These are phyloP conservation scores for Lipomyces sp. DNA, from an alignment of 805 yeast species.

Conservation along the genomic window DNA sequence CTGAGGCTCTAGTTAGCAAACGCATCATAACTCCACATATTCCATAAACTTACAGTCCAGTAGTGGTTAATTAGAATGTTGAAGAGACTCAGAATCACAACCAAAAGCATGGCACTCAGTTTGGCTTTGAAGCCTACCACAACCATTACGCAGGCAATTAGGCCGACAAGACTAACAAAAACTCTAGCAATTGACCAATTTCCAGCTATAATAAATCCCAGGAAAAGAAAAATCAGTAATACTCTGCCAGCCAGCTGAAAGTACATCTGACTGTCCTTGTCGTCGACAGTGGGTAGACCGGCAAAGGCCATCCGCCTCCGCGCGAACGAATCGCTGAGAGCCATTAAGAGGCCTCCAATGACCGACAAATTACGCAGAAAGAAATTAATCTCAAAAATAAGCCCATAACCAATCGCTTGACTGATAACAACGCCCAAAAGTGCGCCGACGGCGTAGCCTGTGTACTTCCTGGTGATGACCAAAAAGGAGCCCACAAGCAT, in stretches of 20 bases:
- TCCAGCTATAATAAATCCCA: constrained; percentile 80
- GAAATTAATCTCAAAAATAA: constrained; percentile 78
- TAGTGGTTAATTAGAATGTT: constrained; percentile 82
- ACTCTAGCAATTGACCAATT: constrained; percentile 71
- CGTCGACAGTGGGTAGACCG: constrained; percentile 34
- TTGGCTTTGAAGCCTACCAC: constrained; percentile 93
- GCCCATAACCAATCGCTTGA: constrained; percentile 89
- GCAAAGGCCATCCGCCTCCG: constrained; percentile 56
- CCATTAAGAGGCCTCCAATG: constrained; percentile 88
- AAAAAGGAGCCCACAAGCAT: constrained; percentile 77
- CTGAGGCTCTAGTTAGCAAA: constrained; percentile 9
- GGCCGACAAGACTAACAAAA: constrained; percentile 69
- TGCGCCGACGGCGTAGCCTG: constrained; percentile 70
- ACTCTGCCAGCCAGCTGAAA: constrained; percentile 86
- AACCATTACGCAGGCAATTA: constrained; percentile 72
- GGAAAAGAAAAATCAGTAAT: constrained; percentile 78
- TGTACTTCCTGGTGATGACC: constrained; percentile 69
- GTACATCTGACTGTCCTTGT: constrained; percentile 75
- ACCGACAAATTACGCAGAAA: constrained; percentile 86
- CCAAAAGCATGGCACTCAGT: constrained; percentile 72
- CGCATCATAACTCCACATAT: neutral
- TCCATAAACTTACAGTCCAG: constrained; percentile 59
- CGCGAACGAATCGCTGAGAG: constrained; percentile 82
- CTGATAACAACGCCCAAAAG: constrained; percentile 71
- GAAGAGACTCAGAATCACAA: constrained; percentile 72